Evolutionary conservation across 2,329 filamentous ascomycete genomes (phyloP).

Genomic region (Fonsecaea pugnacius): DNA sequence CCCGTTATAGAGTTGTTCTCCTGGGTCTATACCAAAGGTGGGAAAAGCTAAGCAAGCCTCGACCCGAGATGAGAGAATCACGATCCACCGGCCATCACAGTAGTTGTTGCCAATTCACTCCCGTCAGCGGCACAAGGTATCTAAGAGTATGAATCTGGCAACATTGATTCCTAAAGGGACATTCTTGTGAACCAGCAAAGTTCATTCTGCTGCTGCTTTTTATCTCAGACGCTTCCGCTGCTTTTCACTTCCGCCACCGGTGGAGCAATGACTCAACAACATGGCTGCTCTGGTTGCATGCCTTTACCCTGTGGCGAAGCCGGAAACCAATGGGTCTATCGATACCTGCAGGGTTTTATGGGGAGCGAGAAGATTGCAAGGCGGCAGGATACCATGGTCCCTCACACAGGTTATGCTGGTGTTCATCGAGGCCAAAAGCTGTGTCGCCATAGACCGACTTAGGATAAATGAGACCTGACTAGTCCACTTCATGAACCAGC

Average conservation of each 20-base stretch:
- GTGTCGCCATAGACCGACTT: not conserved
- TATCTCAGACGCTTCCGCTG: not conserved
- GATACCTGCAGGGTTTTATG: not conserved
- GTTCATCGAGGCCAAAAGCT: not conserved
- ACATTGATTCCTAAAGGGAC: not conserved
- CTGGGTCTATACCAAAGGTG: not conserved
- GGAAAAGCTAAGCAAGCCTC: not conserved
- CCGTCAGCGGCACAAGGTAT: not conserved
- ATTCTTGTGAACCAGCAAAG: conserved; percentile 4
- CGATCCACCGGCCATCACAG: not conserved
- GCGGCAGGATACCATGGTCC: not conserved
- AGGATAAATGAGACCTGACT: not conserved
- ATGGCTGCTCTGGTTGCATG: not conserved
- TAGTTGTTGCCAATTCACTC: not conserved
- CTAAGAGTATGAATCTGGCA: not conserved
- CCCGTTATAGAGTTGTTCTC: not conserved
- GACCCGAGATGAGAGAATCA: not conserved
- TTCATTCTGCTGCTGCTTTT: conserved; percentile 7
- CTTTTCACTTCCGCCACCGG: not conserved
- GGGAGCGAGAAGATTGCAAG: not conserved
- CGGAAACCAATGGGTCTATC: not conserved
- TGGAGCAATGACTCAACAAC: not conserved
- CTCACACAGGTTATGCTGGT: not conserved
- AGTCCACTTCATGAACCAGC: not conserved
- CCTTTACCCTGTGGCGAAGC: not conserved